A percentile compares a stretch with the other conserved stretches of the same genome.
Conservation (phyloP, 352 stramenopile species). For the Pythium oligandrum region DNA sequence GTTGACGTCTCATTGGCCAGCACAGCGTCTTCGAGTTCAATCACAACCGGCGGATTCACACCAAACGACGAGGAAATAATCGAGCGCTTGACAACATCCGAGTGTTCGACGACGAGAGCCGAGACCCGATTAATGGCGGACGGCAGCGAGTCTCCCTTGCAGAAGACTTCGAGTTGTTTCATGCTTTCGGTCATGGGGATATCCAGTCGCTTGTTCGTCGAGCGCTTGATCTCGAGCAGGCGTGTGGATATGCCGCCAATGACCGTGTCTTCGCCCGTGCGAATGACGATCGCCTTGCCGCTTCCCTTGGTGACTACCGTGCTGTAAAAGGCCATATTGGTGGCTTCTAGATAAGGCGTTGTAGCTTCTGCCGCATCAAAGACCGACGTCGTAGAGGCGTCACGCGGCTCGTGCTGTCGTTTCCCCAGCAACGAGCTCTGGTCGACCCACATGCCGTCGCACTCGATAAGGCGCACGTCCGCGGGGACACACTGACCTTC, state of each 20-base stretch:
- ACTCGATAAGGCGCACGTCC: constrained; percentile 45
- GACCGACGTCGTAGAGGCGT: constrained; percentile 30
- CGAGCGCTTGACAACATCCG: constrained; percentile 35
- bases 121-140: constrained; percentile 31
- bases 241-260: constrained; percentile 34
- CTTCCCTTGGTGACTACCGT: constrained; percentile 32
- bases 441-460: constrained; percentile 41
- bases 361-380: constrained; percentile 35
- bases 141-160: constrained; percentile 31
- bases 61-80: constrained; percentile 41
- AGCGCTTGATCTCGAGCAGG: constrained; percentile 22
- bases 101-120: constrained; percentile 41
- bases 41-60: constrained; percentile 31
- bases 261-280: constrained; percentile 39
- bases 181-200: constrained; percentile 32
- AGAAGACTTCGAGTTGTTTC: constrained; percentile 39
- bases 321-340: constrained; percentile 52
- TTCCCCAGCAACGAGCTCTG: constrained; percentile 29
- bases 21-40: constrained; percentile 37
- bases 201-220: constrained; percentile 19
- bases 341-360: constrained; percentile 41
- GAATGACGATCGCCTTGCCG: constrained; percentile 45
- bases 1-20: constrained; percentile 33
- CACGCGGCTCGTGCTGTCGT: constrained; percentile 18
- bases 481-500: constrained; percentile 45